Evolutionary conservation across 345 rosid species (phyloP).

Genomic region (Brassica nigra): DNA sequence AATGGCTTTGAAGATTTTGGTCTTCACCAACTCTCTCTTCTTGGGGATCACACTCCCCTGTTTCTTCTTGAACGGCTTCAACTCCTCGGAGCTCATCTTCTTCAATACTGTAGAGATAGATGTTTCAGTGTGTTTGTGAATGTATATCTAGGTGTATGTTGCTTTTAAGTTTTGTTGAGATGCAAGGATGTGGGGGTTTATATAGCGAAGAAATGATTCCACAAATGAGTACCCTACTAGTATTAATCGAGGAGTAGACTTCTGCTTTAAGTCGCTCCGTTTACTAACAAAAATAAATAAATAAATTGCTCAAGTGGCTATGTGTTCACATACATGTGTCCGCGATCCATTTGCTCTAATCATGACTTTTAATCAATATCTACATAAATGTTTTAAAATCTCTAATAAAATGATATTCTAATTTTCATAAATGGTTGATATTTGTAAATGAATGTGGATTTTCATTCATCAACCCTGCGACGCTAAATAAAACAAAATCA

Average conservation of each 20-base stretch:
- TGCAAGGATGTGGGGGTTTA: background rate
- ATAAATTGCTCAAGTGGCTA: background rate
- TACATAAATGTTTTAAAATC: background rate
- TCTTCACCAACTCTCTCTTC: conserved; percentile 51
- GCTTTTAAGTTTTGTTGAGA: background rate
- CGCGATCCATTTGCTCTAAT: background rate
- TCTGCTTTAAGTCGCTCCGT: background rate
- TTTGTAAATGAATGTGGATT: background rate
- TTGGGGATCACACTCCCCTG: conserved; percentile 47
- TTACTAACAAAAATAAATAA: background rate
- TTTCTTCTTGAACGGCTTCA: conserved; percentile 43
- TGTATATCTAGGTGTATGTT: background rate
- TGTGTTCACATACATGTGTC: conserved; percentile 23
- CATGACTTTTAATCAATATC: background rate
- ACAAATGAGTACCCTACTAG: background rate
- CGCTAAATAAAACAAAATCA: background rate
- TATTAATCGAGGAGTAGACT: background rate
- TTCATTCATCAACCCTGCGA: background rate
- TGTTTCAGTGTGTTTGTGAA: conserved; percentile 2
- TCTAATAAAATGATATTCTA: background rate
- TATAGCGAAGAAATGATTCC: background rate
- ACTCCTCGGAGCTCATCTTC: conserved; percentile 5
- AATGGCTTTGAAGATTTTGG: conserved; percentile 38
- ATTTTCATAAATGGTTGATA: background rate
- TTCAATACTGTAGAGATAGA: background rate